phyloP scores from a whole-genome alignment of 106 monocot genomes.

The Amphibolis antarctica region DNA sequence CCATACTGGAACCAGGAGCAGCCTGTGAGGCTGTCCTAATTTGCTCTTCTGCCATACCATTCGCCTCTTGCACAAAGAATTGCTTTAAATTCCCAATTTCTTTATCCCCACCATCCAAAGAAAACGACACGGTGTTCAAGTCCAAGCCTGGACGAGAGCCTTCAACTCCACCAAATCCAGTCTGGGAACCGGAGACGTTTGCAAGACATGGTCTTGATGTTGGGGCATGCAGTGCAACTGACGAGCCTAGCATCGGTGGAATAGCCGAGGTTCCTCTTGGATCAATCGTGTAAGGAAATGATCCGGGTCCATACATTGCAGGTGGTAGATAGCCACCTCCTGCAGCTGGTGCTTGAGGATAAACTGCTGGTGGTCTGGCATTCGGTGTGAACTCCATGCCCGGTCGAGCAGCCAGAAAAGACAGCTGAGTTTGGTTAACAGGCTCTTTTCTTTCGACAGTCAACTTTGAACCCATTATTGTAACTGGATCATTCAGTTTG shows the following conservation, averaged over 20 bases:
- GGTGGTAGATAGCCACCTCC: slow-evolving; percentile 25
- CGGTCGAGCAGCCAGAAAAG: slow-evolving; percentile 14
- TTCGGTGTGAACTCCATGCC: slow-evolving; percentile 4
- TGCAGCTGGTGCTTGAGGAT: slow-evolving; percentile 23
- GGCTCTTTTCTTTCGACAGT: slow-evolving; percentile 32
- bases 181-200: slow-evolving; percentile 10
- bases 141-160: slow-evolving; percentile 29
- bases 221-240: neutral
- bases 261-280: slow-evolving; percentile 26
- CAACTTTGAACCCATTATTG: slow-evolving; percentile 51
- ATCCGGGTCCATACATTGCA: slow-evolving; percentile 30
- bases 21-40: slow-evolving; percentile 21
- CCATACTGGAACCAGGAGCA: slow-evolving; percentile 13
- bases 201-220: slow-evolving; percentile 28
- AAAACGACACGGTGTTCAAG: slow-evolving; percentile 37
- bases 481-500: slow-evolving; percentile 24
- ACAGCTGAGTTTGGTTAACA: slow-evolving; percentile 7
- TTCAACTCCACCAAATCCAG: slow-evolving; percentile 5
- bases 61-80: slow-evolving; percentile 26
- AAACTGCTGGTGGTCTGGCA: slow-evolving; percentile 17
- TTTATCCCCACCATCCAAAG: slow-evolving; percentile 17
- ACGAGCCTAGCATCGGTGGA: slow-evolving; percentile 36
- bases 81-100: slow-evolving; percentile 26
- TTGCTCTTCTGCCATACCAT: slow-evolving; percentile 28
- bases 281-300: slow-evolving; percentile 41